Conservation (phyloP, 345 rosid genomes). For the Psidium friedrichsthalianum region DNA sequence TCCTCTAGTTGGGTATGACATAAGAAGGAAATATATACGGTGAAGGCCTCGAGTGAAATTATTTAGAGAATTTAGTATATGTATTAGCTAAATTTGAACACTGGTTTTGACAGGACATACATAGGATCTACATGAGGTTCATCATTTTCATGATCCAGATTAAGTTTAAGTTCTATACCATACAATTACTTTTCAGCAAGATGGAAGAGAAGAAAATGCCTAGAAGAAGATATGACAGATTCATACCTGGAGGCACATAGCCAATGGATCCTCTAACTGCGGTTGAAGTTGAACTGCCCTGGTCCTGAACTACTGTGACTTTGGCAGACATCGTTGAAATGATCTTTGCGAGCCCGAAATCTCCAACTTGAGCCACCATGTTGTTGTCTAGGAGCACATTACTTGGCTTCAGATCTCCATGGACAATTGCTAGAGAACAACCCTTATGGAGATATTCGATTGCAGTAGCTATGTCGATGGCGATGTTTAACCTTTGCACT, state of each 20-base stretch:
- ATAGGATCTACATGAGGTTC: background rate
- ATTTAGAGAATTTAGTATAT: background rate
- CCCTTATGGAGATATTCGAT: background rate
- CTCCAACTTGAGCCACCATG: too few relatives aligned
- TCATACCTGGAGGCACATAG: too few relatives aligned
- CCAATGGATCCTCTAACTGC: too few relatives aligned
- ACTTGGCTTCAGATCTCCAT: too few relatives aligned
- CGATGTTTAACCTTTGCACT: background rate
- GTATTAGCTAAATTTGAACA: background rate
- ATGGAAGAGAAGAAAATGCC: background rate
- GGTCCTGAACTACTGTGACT: too few relatives aligned
- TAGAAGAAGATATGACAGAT: too few relatives aligned
- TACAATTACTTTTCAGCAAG: background rate
- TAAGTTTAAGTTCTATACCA: background rate
- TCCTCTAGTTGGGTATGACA: background rate
- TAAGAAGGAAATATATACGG: background rate
- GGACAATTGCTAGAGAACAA: too few relatives aligned
- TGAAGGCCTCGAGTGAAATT: background rate
- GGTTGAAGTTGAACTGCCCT: too few relatives aligned
- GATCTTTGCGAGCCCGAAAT: too few relatives aligned
- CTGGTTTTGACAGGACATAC: background rate
- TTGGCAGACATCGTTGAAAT: too few relatives aligned
- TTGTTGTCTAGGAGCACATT: too few relatives aligned
- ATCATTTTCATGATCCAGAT: background rate
- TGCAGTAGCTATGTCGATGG: background rate